Percentiles rank a stretch among this genome's conserved stretches.
Evolutionary conservation across 2,329 filamentous ascomycete species (phyloP).

Genomic region (Scopulariopsis brevicaulis): DNA sequence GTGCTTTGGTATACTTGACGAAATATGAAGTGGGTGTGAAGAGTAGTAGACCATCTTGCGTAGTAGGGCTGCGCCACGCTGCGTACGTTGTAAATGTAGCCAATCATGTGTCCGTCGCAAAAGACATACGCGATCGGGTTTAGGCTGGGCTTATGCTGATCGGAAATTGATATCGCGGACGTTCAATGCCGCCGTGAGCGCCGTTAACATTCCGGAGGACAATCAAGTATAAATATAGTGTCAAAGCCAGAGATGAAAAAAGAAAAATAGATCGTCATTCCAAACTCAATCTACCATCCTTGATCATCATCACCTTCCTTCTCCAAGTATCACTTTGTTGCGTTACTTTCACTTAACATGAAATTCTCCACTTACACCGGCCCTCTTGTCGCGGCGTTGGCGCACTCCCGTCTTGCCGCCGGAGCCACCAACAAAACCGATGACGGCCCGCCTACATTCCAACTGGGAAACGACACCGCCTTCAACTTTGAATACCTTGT

Average conservation of each 20-base stretch:
- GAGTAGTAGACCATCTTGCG: not conserved
- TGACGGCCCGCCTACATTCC: conserved; percentile 1
- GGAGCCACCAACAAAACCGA: not conserved
- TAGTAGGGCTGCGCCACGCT: not conserved
- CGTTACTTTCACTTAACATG: not conserved
- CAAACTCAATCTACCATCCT: not conserved
- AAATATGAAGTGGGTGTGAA: not conserved
- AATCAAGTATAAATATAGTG: not conserved
- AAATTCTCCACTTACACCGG: not conserved
- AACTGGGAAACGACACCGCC: conserved; percentile 5
- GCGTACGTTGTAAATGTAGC: not conserved
- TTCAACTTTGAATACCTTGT: conserved; percentile 7
- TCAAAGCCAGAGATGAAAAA: not conserved
- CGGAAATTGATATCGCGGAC: not conserved
- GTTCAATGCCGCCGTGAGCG: not conserved
- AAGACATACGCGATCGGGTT: not conserved
- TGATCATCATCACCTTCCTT: not conserved
- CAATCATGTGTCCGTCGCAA: not conserved
- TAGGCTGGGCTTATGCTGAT: no score
- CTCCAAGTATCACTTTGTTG: not conserved
- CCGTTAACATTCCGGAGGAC: not conserved
- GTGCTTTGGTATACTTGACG: not conserved
- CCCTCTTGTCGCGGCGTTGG: not conserved
- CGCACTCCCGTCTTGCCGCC: not conserved
- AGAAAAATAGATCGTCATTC: not conserved